Evolutionary conservation across 176 grass and related monocot genomes (phyloP).

Genomic region (Pontederia crassipes): DNA sequence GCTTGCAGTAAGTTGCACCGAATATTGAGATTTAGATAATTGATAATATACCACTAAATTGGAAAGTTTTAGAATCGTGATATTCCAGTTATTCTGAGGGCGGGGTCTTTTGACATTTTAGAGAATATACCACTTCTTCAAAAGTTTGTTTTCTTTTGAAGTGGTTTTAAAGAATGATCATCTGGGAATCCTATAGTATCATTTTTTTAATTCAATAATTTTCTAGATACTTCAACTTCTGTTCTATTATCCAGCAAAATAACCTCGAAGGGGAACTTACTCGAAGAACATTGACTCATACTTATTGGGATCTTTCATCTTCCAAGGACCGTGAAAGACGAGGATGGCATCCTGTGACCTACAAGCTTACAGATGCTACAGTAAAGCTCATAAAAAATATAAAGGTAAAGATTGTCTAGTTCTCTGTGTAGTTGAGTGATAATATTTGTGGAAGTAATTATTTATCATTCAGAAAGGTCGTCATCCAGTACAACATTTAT

Average conservation of each 20-base stretch:
- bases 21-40: neutral
- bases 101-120: too few species aligned
- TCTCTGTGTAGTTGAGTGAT: neutral
- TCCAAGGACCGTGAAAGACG: conserved; percentile 85
- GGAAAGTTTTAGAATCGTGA: neutral
- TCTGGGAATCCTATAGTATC: neutral
- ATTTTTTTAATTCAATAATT: neutral
- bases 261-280: conserved; percentile 91
- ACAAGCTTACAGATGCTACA: conserved; percentile 76
- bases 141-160: too few species aligned
- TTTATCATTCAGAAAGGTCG: neutral
- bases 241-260: conserved; percentile 53
- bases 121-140: too few species aligned
- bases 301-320: conserved; percentile 84
- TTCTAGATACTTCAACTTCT: neutral
- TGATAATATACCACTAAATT: neutral
- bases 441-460: conserved; percentile 1
- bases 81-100: neutral
- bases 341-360: conserved; percentile 95
- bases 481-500: too few species aligned
- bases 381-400: conserved; percentile 65
- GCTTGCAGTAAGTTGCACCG: conserved; percentile 58
- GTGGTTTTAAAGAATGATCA: neutral
- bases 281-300: conserved; percentile 71
- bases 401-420: conserved; percentile 42